Conservation (phyloP, 2,329 filamentous ascomycete genomes). For the Hymenotorrendiella dingleyae region DNA sequence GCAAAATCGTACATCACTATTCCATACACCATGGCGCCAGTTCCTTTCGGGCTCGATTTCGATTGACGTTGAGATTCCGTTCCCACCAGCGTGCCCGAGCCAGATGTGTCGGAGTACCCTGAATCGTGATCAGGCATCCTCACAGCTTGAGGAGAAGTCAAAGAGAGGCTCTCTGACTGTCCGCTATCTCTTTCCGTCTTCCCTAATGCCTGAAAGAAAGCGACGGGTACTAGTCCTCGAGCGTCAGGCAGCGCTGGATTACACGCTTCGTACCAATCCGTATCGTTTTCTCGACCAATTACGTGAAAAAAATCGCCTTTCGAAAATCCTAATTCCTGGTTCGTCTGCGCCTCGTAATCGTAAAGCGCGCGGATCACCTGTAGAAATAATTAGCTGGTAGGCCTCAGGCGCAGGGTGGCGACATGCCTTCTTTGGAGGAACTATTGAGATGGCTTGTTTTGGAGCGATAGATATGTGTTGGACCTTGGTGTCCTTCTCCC, state of each 20-base stretch:
- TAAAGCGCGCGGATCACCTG: constrained; percentile 97
- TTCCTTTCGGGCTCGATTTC: constrained; percentile 46
- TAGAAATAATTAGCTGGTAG: constrained; percentile 12
- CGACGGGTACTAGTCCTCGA: constrained; percentile 85
- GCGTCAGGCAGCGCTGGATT: constrained; percentile 85
- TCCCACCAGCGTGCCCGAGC: constrained; percentile 29
- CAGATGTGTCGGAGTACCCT: constrained; percentile 65
- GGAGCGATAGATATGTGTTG: constrained; percentile 62
- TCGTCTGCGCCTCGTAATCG: constrained; percentile 74
- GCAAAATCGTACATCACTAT: constrained; percentile 96
- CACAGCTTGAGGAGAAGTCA: constrained; percentile 41
- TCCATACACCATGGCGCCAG: constrained; percentile 88
- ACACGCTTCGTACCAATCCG: constrained; percentile 97
- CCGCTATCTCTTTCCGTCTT: constrained; percentile 88
- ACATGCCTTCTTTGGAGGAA: constrained; percentile 66
- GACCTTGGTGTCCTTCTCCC: constrained; percentile 57
- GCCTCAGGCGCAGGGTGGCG: neutral
- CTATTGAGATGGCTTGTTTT: constrained; percentile 64
- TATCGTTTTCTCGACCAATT: constrained; percentile 88
- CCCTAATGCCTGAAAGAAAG: constrained; percentile 87
- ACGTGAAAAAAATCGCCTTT: constrained; percentile 98
- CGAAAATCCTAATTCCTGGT: constrained; percentile 81
- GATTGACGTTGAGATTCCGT: constrained; percentile 32
- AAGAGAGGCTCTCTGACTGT: constrained; percentile 54
- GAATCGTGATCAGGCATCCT: constrained; percentile 80